These are phyloP conservation scores for Thecaphora thlaspeos DNA, from an alignment of 1,284 basidiomycete genomes.

Conservation along the genomic window DNA sequence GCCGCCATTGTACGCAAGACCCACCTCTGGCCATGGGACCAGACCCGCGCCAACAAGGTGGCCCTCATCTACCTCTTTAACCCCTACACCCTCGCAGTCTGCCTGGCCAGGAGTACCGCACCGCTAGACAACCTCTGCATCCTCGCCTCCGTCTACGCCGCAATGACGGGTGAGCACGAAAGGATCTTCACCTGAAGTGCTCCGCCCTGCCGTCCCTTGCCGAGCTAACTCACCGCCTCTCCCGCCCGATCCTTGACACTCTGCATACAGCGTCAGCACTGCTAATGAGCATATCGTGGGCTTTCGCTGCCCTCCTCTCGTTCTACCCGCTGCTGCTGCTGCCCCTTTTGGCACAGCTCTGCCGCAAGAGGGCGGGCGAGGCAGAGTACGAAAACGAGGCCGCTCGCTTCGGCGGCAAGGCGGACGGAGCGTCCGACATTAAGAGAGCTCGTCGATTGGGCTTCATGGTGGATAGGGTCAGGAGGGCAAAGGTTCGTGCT, in stretches of 20 bases:
- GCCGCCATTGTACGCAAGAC: conserved; percentile 15
- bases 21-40: conserved; percentile 22
- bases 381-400: conserved; percentile 54
- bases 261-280: conserved; percentile 11
- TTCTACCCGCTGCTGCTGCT: conserved; percentile 69
- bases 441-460: conserved; percentile 20
- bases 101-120: conserved; percentile 75
- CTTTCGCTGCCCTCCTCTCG: conserved; percentile 21
- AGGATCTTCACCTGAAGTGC: no score
- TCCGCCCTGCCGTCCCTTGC: background rate
- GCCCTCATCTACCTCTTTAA: conserved; percentile 70
- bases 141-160: conserved; percentile 71
- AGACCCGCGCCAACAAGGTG: conserved; percentile 27
- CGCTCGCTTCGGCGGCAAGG: conserved; percentile 5
- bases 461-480: conserved; percentile 48
- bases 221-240: background rate
- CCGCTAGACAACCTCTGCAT: conserved; percentile 73
- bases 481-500: conserved; percentile 14
- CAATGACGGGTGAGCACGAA: conserved; percentile 66
- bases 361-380: conserved; percentile 56
- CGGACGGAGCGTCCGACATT: conserved; percentile 8
- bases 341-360: conserved; percentile 68
- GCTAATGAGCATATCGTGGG: conserved; percentile 12
- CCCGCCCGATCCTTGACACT: background rate
- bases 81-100: conserved; percentile 78